These are phyloP conservation scores for Penicillium canescens DNA, from an alignment of 495 filamentous ascomycete species.

Conservation along the genomic window DNA sequence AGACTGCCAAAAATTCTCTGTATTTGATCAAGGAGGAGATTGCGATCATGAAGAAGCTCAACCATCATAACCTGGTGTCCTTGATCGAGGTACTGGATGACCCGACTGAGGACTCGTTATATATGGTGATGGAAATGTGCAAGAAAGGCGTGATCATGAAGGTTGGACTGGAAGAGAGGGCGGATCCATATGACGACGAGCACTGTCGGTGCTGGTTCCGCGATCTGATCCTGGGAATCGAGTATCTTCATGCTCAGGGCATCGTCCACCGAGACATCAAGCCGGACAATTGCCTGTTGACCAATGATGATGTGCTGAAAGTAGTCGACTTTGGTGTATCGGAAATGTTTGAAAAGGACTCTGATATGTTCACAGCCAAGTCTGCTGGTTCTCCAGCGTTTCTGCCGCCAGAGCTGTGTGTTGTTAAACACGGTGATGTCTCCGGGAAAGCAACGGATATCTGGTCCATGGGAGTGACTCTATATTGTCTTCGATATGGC, in stretches of 20 bases:
- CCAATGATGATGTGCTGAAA: conserved; percentile 87
- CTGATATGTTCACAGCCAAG: conserved; percentile 89
- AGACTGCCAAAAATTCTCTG: conserved; percentile 74
- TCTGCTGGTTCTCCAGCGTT: conserved; percentile 95
- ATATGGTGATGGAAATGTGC: conserved; percentile 99
- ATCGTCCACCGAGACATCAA: conserved; percentile 98
- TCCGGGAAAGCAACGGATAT: conserved; percentile 90
- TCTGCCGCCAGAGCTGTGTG: conserved; percentile 88
- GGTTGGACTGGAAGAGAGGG: conserved; percentile 79
- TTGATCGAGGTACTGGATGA: conserved; percentile 95
- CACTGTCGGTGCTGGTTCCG: conserved; percentile 89
- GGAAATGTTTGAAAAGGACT: conserved; percentile 93
- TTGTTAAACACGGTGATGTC: conserved; percentile 83
- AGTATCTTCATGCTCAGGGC: conserved; percentile 94
- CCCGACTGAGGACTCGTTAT: conserved; percentile 90
- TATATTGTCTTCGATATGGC: conserved; percentile 92
- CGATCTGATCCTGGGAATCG: conserved; percentile 92
- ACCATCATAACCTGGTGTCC: conserved; percentile 90
- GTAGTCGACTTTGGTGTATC: conserved; percentile 98
- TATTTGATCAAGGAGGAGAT: conserved; percentile 94
- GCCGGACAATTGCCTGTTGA: conserved; percentile 91
- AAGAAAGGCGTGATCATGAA: conserved; percentile 98
- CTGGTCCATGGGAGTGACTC: conserved; percentile 97
- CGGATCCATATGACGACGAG: conserved; percentile 83
- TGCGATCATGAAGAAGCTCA: conserved; percentile 98